Evolutionary conservation across 2,329 filamentous ascomycete species (phyloP).

Genomic region (Onygena corvina): DNA sequence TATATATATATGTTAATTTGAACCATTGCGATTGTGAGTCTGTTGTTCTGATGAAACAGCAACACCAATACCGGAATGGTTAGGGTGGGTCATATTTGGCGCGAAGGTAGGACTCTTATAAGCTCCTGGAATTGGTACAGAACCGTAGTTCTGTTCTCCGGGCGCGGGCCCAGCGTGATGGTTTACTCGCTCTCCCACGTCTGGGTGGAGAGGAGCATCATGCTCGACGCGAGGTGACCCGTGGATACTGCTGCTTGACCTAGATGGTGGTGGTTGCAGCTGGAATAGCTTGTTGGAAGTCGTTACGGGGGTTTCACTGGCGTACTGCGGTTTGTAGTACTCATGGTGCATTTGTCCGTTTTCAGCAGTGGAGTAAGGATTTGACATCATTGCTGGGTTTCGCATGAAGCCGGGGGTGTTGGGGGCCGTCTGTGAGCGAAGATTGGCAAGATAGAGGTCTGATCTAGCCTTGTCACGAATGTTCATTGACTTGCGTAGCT

Average conservation of each 20-base stretch:
- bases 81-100: conserved; percentile 11
- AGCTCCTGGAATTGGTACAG: conserved; percentile 78
- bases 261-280: conserved; percentile 71
- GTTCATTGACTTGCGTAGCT: conserved; percentile 93
- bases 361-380: conserved; percentile 40
- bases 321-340: conserved; percentile 36
- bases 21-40: neutral
- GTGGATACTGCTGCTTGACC: conserved; percentile 43
- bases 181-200: conserved; percentile 39
- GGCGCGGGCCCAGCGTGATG: conserved; percentile 58
- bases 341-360: conserved; percentile 35
- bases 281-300: conserved; percentile 55
- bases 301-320: conserved; percentile 47
- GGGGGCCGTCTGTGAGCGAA: conserved; percentile 74
- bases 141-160: conserved; percentile 71
- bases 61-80: neutral
- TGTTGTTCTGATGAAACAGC: neutral
- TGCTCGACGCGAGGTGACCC: conserved; percentile 53
- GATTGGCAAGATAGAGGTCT: conserved; percentile 83
- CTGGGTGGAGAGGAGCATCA: conserved; percentile 16
- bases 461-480: conserved; percentile 84
- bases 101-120: conserved; percentile 47
- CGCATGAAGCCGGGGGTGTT: conserved; percentile 84
- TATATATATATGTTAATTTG: neutral
- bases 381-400: conserved; percentile 44